Evolutionary conservation across 139 green algal species (phyloP).

Genomic region (Tetraselmis striata): DNA sequence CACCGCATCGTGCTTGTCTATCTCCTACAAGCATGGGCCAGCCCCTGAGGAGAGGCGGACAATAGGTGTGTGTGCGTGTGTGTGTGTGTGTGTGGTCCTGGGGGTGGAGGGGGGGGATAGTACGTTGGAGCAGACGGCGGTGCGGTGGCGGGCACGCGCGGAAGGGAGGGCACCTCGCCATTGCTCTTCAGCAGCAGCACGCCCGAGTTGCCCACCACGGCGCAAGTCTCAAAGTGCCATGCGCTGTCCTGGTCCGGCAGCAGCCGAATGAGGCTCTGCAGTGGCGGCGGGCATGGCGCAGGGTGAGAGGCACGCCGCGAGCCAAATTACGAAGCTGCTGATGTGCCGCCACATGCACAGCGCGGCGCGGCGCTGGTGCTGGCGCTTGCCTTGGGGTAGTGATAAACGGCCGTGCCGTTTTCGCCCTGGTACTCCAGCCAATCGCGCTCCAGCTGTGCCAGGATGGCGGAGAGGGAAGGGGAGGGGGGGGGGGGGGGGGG

Average conservation of each 20-base stretch:
- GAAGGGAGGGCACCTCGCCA: background rate
- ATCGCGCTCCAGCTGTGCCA: background rate
- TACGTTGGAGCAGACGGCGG: too few species aligned
- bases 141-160: too few species aligned
- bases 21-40: too few species aligned
- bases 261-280: slow-evolving; percentile 12
- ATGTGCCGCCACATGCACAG: too few species aligned
- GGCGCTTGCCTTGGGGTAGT: slow-evolving; percentile 6
- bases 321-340: too few species aligned
- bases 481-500: too few species aligned
- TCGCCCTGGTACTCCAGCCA: slow-evolving; percentile 11
- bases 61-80: background rate
- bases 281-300: too few species aligned
- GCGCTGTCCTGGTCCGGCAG: slow-evolving; percentile 11
- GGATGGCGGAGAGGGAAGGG: too few species aligned
- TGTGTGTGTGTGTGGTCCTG: background rate
- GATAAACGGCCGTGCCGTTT: slow-evolving; percentile 11
- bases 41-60: too few species aligned
- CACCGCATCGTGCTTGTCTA: slow-evolving; percentile 18
- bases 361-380: too few species aligned
- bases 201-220: slow-evolving; percentile 6
- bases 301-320: too few species aligned
- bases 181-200: background rate
- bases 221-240: slow-evolving; percentile 17
- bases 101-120: background rate